phyloP scores from a whole-genome alignment of 139 green algal species.

The Spirogloea muscicola region DNA sequence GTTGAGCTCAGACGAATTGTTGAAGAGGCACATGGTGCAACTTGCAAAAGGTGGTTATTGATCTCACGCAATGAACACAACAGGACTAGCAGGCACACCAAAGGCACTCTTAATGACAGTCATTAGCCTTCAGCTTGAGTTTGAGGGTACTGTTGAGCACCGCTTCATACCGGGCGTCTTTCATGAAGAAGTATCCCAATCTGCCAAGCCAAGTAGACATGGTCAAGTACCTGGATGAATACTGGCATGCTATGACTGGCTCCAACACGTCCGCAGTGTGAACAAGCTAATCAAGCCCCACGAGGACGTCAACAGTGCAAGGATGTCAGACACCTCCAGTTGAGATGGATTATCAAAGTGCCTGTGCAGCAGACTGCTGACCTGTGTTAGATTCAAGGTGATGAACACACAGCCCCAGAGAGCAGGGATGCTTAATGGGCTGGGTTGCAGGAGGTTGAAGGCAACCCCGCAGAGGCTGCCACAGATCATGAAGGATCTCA shows the following conservation, averaged over 20 bases:
- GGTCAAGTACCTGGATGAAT: no score
- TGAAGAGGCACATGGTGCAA: not conserved
- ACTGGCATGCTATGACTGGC: no score
- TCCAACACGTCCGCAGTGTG: not conserved
- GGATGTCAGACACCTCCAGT: not conserved
- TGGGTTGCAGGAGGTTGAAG: conserved; percentile 34
- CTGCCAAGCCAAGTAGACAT: not conserved
- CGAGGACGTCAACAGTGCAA: not conserved
- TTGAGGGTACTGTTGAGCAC: not conserved
- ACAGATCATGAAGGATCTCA: conserved; percentile 34
- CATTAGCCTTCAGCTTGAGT: not conserved
- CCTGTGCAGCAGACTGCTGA: not conserved
- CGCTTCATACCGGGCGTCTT: conserved; percentile 6
- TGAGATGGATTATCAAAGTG: not conserved
- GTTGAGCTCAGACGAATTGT: not conserved
- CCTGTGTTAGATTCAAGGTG: conserved; percentile 18
- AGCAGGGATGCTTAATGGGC: conserved; percentile 25
- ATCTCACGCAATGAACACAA: not conserved
- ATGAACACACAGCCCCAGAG: conserved; percentile 40
- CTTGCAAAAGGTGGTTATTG: not conserved
- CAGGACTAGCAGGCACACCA: no score
- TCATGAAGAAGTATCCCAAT: conserved; percentile 38
- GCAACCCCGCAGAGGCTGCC: conserved; percentile 22
- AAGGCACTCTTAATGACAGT: not conserved
- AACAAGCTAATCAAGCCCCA: not conserved